Conservation (phyloP, 495 filamentous ascomycete species). For the Talaromyces wortmannii region DNA sequence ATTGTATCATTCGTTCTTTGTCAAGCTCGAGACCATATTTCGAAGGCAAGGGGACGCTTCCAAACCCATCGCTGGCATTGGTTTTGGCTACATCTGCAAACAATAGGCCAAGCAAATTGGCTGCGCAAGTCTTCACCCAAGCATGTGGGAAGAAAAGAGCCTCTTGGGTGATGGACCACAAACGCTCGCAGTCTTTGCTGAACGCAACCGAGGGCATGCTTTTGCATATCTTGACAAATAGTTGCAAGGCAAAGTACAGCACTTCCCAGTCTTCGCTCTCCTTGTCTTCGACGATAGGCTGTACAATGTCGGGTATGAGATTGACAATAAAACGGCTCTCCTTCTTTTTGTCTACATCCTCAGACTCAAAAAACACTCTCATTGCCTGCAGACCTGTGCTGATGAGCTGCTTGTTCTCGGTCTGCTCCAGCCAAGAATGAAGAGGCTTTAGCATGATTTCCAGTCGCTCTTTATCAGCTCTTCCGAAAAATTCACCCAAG, state of each 20-base stretch:
- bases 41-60: slow-evolving; percentile 56
- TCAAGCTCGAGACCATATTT: slow-evolving; percentile 63
- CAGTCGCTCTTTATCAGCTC: slow-evolving; percentile 66
- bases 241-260: slow-evolving; percentile 66
- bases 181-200: slow-evolving; percentile 38
- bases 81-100: slow-evolving; percentile 70
- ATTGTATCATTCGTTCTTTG: slow-evolving; percentile 54
- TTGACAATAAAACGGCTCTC: slow-evolving; percentile 42
- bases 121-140: slow-evolving; percentile 69
- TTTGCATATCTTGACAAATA: slow-evolving; percentile 60
- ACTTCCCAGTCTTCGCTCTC: slow-evolving; percentile 65
- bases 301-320: slow-evolving; percentile 41
- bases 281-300: slow-evolving; percentile 35
- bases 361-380: slow-evolving; percentile 71
- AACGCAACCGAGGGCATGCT: slow-evolving; percentile 56
- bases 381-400: slow-evolving; percentile 74
- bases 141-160: slow-evolving; percentile 67
- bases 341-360: slow-evolving; percentile 54
- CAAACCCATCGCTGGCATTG: slow-evolving; percentile 42
- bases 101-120: slow-evolving; percentile 67
- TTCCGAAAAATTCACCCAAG: slow-evolving; percentile 70
- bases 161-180: slow-evolving; percentile 62
- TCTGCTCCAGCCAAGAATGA: slow-evolving; percentile 69
- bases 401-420: slow-evolving; percentile 58
- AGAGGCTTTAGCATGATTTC: slow-evolving; percentile 62